Conservation (phyloP, 345 rosid genomes). For the Clarkia xantiana region DNA sequence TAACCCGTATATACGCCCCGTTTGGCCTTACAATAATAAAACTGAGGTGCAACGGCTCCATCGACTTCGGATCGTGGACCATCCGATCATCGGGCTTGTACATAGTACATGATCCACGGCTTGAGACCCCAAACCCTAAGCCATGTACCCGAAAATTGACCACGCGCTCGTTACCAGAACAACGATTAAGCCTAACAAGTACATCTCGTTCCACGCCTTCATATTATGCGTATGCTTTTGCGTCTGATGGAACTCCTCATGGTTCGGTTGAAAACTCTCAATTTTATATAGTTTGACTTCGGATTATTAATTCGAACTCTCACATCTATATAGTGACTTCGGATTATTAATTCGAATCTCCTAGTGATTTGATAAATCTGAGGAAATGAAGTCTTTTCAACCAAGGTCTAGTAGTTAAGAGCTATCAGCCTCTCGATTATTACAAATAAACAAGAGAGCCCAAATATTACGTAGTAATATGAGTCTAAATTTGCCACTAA, state of each 20-base stretch:
- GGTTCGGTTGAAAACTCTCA: conserved; percentile 59
- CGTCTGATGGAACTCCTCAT: conserved; percentile 44
- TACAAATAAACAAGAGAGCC: no score
- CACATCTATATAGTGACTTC: no score
- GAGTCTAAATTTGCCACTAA: no score
- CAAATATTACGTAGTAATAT: no score
- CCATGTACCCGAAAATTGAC: conserved; percentile 70
- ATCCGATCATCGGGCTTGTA: conserved; percentile 42
- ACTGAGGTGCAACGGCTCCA: conserved; percentile 74
- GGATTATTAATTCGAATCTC: no score
- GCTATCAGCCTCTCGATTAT: no score
- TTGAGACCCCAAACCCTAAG: conserved; percentile 61
- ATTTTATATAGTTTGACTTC: no score
- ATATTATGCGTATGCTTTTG: conserved; percentile 35
- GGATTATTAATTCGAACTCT: no score
- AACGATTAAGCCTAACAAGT: conserved; percentile 43
- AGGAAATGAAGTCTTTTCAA: no score
- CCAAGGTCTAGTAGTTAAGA: no score
- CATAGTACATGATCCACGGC: conserved; percentile 55
- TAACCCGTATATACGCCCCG: conserved; percentile 34
- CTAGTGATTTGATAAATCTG: no score
- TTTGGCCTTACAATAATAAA: conserved; percentile 50
- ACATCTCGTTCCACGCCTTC: conserved; percentile 62
- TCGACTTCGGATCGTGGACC: conserved; percentile 51
- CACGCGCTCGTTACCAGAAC: conserved; percentile 50